Evolutionary conservation across 129 eudicot genomes (phyloP), one percentile per base, ranked within the genome.

Genomic region (Ambrosia artemisiifolia): DNA sequence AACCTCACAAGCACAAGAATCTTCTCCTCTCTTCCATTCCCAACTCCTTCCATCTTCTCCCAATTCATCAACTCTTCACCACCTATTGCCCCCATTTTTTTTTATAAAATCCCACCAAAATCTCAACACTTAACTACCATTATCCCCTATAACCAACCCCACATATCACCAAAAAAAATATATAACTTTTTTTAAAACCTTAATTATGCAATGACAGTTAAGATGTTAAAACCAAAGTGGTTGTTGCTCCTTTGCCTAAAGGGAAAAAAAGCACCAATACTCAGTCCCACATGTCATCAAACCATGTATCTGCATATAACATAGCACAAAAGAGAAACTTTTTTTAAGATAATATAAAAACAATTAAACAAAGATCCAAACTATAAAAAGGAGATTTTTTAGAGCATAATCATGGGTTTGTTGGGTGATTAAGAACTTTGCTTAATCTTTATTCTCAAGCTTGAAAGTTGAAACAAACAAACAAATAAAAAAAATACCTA

Each of bases 1-100:
- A 95, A 83, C 65, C 99, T 91, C 70, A 95, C 99, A 83, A 91
- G 81, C 63, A 95, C 99, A 75, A 90, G 77, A 67, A 95, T 95
- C 91, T 91, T 95, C 83, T 95, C 99, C 65, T 90, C 97, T 19
- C 77, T 76, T 6, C 88, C 97, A 77, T 69, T 85, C 13, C 65
- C 65, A 30, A 12, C 65, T 28, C 65, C 63, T 68, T 88, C 92
- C 87, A 81, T 51, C 65, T 90, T 90, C 75, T 88, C 99, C 88
- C 84, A 86, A 61, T 82, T 90, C 84, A 81, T 79, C 86, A 90
- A 63, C 70, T 94, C 93, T 16, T 88, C 99, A 8, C 80, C 91
- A 30, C 89, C 99, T 77, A 94, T 88, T 17, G 95, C 88, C 72
- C 96, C 96, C 98, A 93, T 74, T 81, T 79, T 62, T 56, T 38